Percentiles rank a stretch among this genome's conserved stretches.
Conservation (phyloP, 2,329 filamentous ascomycete genomes). For the Mariannaea elegans region DNA sequence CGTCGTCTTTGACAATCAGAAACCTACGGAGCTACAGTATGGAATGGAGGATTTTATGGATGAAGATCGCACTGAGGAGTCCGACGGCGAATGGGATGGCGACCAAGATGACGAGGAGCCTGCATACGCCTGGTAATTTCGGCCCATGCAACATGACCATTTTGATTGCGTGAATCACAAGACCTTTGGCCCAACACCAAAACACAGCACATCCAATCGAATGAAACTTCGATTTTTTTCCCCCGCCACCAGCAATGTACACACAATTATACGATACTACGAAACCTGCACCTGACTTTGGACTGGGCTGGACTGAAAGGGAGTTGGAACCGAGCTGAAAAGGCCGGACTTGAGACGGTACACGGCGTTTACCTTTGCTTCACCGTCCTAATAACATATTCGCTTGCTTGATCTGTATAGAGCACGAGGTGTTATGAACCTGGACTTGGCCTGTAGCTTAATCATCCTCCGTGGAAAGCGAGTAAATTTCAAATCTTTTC, state of each 20-base stretch:
- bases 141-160: not conserved
- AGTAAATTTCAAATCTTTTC: conserved; percentile 37
- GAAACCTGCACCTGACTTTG: not conserved
- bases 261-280: not conserved
- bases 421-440: not conserved
- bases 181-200: not conserved
- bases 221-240: not conserved
- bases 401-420: conserved; percentile 9
- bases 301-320: not conserved
- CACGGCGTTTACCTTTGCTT: not conserved
- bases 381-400: not conserved
- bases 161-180: not conserved
- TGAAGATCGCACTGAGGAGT: conserved; percentile 63
- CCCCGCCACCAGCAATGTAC: too few species aligned
- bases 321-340: not conserved
- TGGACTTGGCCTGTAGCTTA: not conserved
- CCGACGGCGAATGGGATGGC: conserved; percentile 67
- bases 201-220: not conserved
- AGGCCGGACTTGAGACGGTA: not conserved
- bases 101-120: conserved; percentile 58
- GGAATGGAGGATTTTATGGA: conserved; percentile 78
- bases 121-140: conserved; percentile 41
- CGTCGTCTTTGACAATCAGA: conserved; percentile 79
- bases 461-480: conserved; percentile 11
- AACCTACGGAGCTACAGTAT: conserved; percentile 73